Evolutionary conservation across 78 protist genomes (phyloP).

Genomic region (slime mould (Dictyostelium discoideum)): DNA sequence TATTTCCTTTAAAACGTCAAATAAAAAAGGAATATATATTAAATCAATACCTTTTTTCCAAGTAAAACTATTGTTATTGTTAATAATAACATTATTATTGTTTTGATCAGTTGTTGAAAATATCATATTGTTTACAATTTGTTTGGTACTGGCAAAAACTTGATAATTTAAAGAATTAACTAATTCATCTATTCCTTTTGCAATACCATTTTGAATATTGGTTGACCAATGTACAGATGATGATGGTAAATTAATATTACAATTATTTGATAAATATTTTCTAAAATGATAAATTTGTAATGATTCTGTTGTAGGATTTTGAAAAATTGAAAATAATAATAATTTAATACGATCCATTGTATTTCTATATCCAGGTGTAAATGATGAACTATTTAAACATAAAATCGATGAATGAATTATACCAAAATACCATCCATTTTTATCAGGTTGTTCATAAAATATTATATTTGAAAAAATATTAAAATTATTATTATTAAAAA

Average conservation of each 20-base stretch:
- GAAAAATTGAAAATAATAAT: slow-evolving; percentile 20
- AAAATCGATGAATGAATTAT: not conserved
- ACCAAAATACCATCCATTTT: slow-evolving; percentile 38
- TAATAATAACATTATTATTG: not conserved
- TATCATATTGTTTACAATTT: slow-evolving; percentile 11
- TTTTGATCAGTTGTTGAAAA: not conserved
- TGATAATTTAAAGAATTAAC: not conserved
- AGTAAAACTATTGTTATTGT: not conserved
- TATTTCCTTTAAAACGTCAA: slow-evolving; percentile 24
- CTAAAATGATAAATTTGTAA: slow-evolving; percentile 3
- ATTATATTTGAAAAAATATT: slow-evolving; percentile 29
- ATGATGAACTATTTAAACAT: slow-evolving; percentile 26
- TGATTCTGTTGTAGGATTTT: slow-evolving; percentile 39
- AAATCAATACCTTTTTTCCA: slow-evolving; percentile 53
- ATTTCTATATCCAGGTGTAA: slow-evolving; percentile 39
- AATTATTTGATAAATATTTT: not conserved
- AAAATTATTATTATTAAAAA: not conserved
- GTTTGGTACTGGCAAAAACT: slow-evolving; percentile 19
- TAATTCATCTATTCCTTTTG: slow-evolving; percentile 19
- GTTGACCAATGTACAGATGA: not conserved
- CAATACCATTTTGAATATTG: slow-evolving; percentile 32
- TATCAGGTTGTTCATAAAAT: slow-evolving; percentile 19
- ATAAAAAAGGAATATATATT: slow-evolving; percentile 42
- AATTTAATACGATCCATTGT: slow-evolving; percentile 35
- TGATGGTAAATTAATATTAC: not conserved